Conservation (phyloP, 148 eudicot species). For the Rhododendron vialii region DNA sequence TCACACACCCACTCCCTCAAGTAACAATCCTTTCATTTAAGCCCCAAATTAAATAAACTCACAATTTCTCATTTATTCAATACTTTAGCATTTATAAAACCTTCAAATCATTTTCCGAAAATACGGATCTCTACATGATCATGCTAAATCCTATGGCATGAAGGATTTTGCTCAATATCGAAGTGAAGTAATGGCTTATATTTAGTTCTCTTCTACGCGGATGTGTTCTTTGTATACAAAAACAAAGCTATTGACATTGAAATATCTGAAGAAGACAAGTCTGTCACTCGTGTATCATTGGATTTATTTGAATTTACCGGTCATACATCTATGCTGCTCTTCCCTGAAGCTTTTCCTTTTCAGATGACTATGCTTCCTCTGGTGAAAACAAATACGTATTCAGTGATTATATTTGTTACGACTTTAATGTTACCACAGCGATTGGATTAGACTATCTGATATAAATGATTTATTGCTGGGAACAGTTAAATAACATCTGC, state of each 20-base stretch:
- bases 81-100: no score
- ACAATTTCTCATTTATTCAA: no score
- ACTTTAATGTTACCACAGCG: not conserved
- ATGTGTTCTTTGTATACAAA: constrained; percentile 22
- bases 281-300: constrained; percentile 34
- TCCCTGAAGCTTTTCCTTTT: constrained; percentile 20
- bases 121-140: no score
- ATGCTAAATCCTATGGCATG: no score
- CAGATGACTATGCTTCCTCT: constrained; percentile 18
- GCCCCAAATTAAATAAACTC: no score
- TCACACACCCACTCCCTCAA: no score
- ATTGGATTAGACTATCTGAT: not conserved
- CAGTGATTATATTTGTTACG: not conserved
- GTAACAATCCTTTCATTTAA: no score
- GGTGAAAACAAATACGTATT: not conserved
- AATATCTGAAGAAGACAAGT: constrained; percentile 45
- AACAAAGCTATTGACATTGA: constrained; percentile 16
- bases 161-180: no score
- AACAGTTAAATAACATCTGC: not conserved
- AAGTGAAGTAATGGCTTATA: no score
- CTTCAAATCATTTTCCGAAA: no score
- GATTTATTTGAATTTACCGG: constrained; percentile 32
- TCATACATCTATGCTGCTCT: constrained; percentile 6
- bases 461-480: not conserved
- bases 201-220: no score